Conservation (phyloP, 192 early-diverging fungal species). For the Chytriomyces sp. region DNA sequence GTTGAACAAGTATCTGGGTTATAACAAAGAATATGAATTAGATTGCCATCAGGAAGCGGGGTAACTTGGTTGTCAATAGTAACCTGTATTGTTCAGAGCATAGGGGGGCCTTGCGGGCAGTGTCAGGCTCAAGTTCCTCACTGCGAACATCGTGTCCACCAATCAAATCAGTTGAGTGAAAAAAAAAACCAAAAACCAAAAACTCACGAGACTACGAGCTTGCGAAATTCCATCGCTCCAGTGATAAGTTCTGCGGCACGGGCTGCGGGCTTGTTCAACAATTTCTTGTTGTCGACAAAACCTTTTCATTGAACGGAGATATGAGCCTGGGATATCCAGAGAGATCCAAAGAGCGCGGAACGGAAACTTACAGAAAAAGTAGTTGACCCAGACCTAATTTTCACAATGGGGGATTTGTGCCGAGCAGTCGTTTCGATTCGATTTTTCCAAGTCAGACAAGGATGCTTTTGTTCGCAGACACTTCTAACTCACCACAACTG, state of each 20-base stretch:
- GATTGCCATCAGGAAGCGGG: not conserved
- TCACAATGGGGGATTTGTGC: not conserved
- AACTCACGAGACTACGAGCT: slow-evolving; percentile 71
- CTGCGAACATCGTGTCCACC: slow-evolving; percentile 26
- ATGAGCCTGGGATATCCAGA: not conserved
- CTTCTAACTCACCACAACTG: slow-evolving; percentile 78
- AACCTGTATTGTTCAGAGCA: slow-evolving; percentile 93
- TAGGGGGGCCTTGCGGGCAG: slow-evolving; percentile 74
- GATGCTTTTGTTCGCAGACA: not conserved
- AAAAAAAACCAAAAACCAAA: not conserved
- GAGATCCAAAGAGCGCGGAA: not conserved
- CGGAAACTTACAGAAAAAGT: slow-evolving; percentile 74
- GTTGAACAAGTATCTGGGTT: slow-evolving; percentile 80
- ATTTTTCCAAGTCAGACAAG: not conserved
- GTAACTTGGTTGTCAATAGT: not conserved
- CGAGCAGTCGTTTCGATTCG: too few species aligned
- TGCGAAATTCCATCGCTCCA: slow-evolving; percentile 88
- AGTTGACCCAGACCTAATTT: slow-evolving; percentile 71
- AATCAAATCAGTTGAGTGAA: not conserved
- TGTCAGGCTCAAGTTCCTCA: slow-evolving; percentile 81
- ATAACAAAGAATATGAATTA: not conserved
- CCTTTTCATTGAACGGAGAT: slow-evolving; percentile 16
- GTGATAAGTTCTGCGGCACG: slow-evolving; percentile 89
- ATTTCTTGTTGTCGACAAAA: slow-evolving; percentile 87
- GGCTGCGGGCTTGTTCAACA: slow-evolving; percentile 70